phyloP scores from a whole-genome alignment of 345 rosid genomes.

The Salix suchowensis region DNA sequence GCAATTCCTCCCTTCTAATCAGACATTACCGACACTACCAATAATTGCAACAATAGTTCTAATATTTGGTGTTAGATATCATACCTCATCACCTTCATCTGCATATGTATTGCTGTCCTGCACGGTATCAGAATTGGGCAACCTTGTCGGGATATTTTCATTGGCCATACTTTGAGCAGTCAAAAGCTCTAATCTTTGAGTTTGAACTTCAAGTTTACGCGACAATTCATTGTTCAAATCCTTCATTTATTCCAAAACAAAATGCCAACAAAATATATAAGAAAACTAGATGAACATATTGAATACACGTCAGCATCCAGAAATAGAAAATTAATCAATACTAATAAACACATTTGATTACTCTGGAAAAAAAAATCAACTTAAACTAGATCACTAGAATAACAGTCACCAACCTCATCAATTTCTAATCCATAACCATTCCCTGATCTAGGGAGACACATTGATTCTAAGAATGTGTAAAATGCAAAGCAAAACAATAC shows the following conservation, averaged over 20 bases:
- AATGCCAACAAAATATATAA: not conserved
- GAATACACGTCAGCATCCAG: not conserved
- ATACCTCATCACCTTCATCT: slow-evolving; percentile 99
- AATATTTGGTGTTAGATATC: not conserved
- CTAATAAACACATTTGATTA: not conserved
- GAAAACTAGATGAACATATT: not conserved
- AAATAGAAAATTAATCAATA: not conserved
- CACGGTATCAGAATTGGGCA: slow-evolving; percentile 38
- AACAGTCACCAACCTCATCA: not conserved
- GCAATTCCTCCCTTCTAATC: not conserved
- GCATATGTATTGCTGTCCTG: slow-evolving; percentile 67
- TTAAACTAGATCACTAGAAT: not conserved
- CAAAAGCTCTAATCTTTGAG: slow-evolving; percentile 89
- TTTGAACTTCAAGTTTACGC: slow-evolving; percentile 80
- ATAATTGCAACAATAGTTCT: not conserved
- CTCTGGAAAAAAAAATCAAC: no score
- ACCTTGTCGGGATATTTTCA: slow-evolving; percentile 47
- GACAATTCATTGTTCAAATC: slow-evolving; percentile 80
- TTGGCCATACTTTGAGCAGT: slow-evolving; percentile 72
- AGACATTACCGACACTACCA: not conserved
- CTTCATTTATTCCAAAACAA: slow-evolving; percentile 37
- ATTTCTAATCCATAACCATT: not conserved
- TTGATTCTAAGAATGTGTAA: not conserved
- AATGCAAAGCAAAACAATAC: not conserved
- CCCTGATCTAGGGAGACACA: not conserved